These are phyloP conservation scores for Terfezia claveryi DNA, from an alignment of 495 filamentous ascomycete species.

Conservation along the genomic window DNA sequence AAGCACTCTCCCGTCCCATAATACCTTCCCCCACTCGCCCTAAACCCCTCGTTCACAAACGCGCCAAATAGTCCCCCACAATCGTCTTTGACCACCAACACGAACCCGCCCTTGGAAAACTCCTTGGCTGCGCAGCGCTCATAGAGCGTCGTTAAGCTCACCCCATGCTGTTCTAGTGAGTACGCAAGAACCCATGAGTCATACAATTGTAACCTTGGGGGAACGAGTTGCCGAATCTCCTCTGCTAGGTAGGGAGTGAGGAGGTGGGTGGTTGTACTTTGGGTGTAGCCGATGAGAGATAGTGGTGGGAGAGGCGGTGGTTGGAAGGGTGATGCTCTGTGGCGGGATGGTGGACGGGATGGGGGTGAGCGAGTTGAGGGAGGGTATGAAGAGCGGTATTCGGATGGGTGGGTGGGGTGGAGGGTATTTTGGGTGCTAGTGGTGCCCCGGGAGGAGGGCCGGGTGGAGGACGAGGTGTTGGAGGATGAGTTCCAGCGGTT, in stretches of 20 bases:
- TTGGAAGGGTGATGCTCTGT: constrained; percentile 3
- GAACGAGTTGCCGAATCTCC: constrained; percentile 78
- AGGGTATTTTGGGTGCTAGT: no score
- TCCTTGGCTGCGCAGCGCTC: constrained; percentile 39
- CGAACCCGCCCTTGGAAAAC: constrained; percentile 46
- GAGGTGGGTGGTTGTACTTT: constrained; percentile 22
- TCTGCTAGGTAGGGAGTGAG: constrained; percentile 60
- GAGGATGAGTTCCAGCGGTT: neutral
- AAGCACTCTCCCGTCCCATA: constrained; percentile 96
- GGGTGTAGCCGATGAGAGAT: constrained; percentile 9
- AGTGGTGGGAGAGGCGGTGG: neutral
- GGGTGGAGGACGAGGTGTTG: neutral
- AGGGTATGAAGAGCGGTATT: no score
- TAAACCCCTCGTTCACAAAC: constrained; percentile 58
- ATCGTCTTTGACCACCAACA: constrained; percentile 61
- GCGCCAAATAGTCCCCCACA: constrained; percentile 72
- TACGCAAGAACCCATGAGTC: constrained; percentile 76
- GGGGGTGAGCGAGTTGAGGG: neutral
- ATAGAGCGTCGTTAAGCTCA: constrained; percentile 70
- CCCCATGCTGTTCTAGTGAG: constrained; percentile 81
- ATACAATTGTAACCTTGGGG: constrained; percentile 59
- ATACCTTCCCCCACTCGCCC: constrained; percentile 27
- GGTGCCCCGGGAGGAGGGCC: no score
- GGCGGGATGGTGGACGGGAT: neutral
- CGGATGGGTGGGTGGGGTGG: no score